Base-by-base conservation (phyloP, 106 monocot species). In the Apostasia ramifera region DNA sequence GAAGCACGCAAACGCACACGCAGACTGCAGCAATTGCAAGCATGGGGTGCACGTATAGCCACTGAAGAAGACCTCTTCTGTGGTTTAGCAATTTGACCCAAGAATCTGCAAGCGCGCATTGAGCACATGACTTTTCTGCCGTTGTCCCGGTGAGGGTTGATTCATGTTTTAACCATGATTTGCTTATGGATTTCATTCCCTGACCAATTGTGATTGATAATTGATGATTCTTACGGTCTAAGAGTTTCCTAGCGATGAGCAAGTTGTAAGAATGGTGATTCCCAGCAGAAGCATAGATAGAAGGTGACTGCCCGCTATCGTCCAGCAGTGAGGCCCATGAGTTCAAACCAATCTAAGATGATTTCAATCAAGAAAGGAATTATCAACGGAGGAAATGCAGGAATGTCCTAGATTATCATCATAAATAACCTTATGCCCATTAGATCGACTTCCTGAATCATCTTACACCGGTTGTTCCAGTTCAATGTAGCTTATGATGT, bases 21-120 rank as follows among this genome's bases (percentile, higher is more conserved):
- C 94, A 94, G 13, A 94, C 92, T 1, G 90, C 89, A 3, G 93
- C 93, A 14, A 94, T 79, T 6, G 86, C 84, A 10, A 94, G 80
- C 70, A 94, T 72, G 3, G 87, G 78, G 12, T 80, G 73, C 47
- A 86, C 71, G 53, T 84, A 90, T 4, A 90, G 93, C 3, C 82
- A 69, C 9, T 26, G 61, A 5, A 94, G 80, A 45, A 92, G 69
- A 39, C 90, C 93, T 15, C 67, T 63, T 8, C 63, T 42, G 3
- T 58, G 79, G 10, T 52, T 15, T 58, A 80, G 54, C 47, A 53
- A 44, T 40, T 65, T 53, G 3, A 62, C 44, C 5, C 55, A 38
- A 8, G 57, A 40, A 40, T 77, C 79, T 46, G 71, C 59, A 8
- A 81, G 6, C 12, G 78, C 82, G 69, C 92, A 92, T 42, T 59